phyloP scores from a whole-genome alignment of 2,329 filamentous ascomycete genomes.

The Ophiostoma pallidulum region DNA sequence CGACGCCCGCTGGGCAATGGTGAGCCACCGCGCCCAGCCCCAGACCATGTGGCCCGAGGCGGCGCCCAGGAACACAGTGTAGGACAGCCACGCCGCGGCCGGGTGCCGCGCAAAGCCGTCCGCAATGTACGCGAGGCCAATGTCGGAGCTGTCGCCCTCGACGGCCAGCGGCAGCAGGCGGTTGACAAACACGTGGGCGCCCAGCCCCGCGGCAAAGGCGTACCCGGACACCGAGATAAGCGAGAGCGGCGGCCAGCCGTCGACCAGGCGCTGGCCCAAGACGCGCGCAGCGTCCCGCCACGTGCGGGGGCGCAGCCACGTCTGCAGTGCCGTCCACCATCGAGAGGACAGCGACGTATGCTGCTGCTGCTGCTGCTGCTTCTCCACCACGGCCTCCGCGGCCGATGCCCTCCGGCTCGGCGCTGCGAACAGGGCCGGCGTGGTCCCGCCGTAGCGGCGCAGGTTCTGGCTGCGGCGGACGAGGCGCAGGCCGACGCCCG shows the following conservation, averaged over 20 bases:
- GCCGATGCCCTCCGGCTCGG: neutral
- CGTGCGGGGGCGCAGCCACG: neutral
- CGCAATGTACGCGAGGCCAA: conserved; percentile 72
- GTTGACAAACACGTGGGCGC: conserved; percentile 66
- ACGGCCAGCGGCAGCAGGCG: conserved; percentile 63
- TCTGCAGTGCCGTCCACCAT: too few relatives aligned
- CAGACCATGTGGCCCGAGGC: conserved; percentile 73
- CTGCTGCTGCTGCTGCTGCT: too few relatives aligned
- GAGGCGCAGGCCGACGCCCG: conserved; percentile 68
- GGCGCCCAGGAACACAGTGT: conserved; percentile 55
- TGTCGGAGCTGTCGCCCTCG: conserved; percentile 77
- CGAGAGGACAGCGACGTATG: too few relatives aligned
- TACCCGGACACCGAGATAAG: conserved; percentile 67
- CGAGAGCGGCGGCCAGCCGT: conserved; percentile 61
- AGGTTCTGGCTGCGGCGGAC: conserved; percentile 64
- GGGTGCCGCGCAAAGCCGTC: conserved; percentile 75
- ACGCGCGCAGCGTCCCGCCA: neutral
- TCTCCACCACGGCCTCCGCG: neutral
- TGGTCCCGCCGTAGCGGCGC: conserved; percentile 63
- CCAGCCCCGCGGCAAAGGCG: conserved; percentile 52
- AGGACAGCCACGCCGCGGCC: conserved; percentile 56
- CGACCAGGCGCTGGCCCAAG: neutral
- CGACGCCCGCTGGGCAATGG: conserved; percentile 48
- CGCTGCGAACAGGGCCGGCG: conserved; percentile 37
- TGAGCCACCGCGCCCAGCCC: conserved; percentile 77